These are phyloP conservation scores for Lepraria neglecta DNA, from an alignment of 495 filamentous ascomycete species.

Conservation along the genomic window DNA sequence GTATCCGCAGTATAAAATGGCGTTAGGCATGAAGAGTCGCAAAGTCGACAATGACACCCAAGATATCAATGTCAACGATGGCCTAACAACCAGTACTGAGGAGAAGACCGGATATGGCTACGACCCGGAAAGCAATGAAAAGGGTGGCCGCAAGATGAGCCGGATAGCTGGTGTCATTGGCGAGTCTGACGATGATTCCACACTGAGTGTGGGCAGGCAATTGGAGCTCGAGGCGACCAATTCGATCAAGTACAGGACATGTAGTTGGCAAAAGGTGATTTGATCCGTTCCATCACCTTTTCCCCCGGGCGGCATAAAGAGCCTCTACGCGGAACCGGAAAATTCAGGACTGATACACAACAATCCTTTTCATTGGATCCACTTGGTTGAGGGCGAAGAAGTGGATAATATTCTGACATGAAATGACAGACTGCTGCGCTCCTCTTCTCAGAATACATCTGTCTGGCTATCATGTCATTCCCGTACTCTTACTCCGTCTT, in stretches of 20 bases:
- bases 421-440: slow-evolving; percentile 64
- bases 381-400: neutral
- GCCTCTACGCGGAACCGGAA: slow-evolving; percentile 8
- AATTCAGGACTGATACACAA: neutral
- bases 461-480: slow-evolving; percentile 90
- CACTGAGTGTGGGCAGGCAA: slow-evolving; percentile 56
- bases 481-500: slow-evolving; percentile 83
- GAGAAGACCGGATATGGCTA: slow-evolving; percentile 18
- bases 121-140: slow-evolving; percentile 21
- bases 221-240: slow-evolving; percentile 69
- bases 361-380: no score
- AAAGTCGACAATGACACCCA: slow-evolving; percentile 17
- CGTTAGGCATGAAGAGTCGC: slow-evolving; percentile 33
- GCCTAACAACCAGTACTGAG: slow-evolving; percentile 3
- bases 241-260: slow-evolving; percentile 81
- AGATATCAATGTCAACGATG: slow-evolving; percentile 5
- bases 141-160: slow-evolving; percentile 26
- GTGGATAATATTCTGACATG: slow-evolving; percentile 18
- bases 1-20: slow-evolving; percentile 47
- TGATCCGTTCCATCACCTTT: slow-evolving; percentile 2
- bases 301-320: neutral
- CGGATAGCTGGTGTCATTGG: slow-evolving; percentile 18
- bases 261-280: slow-evolving; percentile 78
- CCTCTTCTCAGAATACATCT: slow-evolving; percentile 89
- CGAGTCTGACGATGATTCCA: slow-evolving; percentile 28